A percentile compares a stretch with the other conserved stretches of the same genome.
Conservation (phyloP, 164 flowering plant genomes). For the Magnolia officinalis region DNA sequence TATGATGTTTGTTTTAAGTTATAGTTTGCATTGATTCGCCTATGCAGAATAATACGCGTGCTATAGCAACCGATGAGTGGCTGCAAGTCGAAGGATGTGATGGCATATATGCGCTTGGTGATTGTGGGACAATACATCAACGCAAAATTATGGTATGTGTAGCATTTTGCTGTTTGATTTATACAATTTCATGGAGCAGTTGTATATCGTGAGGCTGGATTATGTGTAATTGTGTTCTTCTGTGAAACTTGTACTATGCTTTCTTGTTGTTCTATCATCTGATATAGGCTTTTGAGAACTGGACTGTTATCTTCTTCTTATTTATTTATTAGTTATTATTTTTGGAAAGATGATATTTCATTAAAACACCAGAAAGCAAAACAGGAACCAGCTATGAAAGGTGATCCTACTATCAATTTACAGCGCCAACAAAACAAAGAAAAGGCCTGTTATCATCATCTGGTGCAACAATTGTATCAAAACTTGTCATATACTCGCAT, state of each 20-base stretch:
- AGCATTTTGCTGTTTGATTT: background rate
- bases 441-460: too few species aligned
- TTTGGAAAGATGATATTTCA: too few species aligned
- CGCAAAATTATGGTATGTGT: conserved; percentile 74
- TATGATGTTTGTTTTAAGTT: background rate
- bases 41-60: conserved; percentile 61
- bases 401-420: too few species aligned
- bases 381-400: too few species aligned
- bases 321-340: too few species aligned
- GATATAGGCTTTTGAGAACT: background rate
- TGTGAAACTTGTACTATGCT: background rate
- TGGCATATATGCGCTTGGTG: conserved; percentile 78
- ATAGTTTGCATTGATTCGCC: background rate
- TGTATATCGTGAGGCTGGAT: background rate
- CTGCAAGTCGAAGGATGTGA: conserved; percentile 72
- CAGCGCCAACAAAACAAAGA: too few species aligned
- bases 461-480: too few species aligned
- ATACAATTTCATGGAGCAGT: background rate
- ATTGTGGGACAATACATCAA: conserved; percentile 82
- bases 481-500: too few species aligned
- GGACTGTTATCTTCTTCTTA: background rate
- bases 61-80: conserved; percentile 88
- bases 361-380: too few species aligned
- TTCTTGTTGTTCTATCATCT: background rate
- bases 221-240: background rate